Conservation (phyloP, 202 grass and related monocot species). For the Digitaria exilis region DNA sequence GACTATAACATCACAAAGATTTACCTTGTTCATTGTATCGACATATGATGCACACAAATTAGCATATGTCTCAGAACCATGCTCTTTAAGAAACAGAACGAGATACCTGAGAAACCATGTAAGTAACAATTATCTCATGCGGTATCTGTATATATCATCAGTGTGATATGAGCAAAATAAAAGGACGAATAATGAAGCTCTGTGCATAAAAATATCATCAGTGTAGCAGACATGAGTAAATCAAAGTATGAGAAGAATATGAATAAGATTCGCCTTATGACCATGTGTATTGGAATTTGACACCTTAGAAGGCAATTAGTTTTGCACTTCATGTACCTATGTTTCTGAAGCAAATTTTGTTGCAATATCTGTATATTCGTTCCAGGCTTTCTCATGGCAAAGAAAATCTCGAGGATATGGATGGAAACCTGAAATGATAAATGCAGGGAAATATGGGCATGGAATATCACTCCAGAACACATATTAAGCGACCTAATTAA, state of each 20-base stretch:
- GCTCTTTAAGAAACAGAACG: slow-evolving; percentile 81
- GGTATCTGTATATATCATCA: too few species aligned
- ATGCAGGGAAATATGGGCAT: slow-evolving; percentile 11
- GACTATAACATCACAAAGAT: slow-evolving; percentile 12
- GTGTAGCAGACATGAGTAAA: neutral
- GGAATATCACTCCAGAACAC: neutral
- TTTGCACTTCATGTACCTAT: slow-evolving; percentile 50
- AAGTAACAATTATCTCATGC: slow-evolving; percentile 27
- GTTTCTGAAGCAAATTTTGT: slow-evolving; percentile 80
- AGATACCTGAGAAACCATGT: slow-evolving; percentile 63
- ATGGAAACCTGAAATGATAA: slow-evolving; percentile 61
- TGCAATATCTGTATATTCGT: slow-evolving; percentile 97
- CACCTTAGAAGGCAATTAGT: slow-evolving; percentile 15
- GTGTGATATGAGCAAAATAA: neutral
- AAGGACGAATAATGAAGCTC: neutral
- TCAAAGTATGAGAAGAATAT: neutral
- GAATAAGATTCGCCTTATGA: slow-evolving; percentile 26
- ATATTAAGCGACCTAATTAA: slow-evolving; percentile 21
- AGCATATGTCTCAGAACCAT: slow-evolving; percentile 63
- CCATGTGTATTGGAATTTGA: slow-evolving; percentile 2
- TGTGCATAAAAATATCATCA: neutral
- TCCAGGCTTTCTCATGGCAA: slow-evolving; percentile 79
- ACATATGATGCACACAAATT: slow-evolving; percentile 62
- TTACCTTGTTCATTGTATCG: slow-evolving; percentile 93
- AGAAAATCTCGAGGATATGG: slow-evolving; percentile 67